Percentiles rank a stretch among this genome's conserved stretches.
Conservation (phyloP, 352 stramenopile genomes). For the Hyaloperonospora arabidopsidis region DNA sequence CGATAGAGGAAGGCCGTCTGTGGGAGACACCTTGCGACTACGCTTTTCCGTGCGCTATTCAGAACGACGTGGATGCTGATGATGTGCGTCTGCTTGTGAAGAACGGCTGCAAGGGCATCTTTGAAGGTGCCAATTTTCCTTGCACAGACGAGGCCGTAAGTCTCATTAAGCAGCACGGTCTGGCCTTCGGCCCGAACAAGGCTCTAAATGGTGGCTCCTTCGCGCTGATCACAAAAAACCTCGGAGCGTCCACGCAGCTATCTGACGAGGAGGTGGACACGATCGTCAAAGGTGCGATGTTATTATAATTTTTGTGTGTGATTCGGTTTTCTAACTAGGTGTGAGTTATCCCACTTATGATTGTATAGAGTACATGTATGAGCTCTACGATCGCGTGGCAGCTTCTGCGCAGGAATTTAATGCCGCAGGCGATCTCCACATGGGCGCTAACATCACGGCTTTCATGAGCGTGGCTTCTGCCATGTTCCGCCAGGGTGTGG, state of each 20-base stretch:
- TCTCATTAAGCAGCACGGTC: conserved; percentile 75
- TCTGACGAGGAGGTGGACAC: conserved; percentile 54
- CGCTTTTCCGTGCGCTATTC: conserved; percentile 92
- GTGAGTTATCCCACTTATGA: conserved; percentile 1
- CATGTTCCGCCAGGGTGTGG: conserved; percentile 95
- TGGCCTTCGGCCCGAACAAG: conserved; percentile 84
- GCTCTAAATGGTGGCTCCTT: conserved; percentile 73
- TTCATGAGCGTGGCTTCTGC: conserved; percentile 95
- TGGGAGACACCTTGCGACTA: conserved; percentile 93
- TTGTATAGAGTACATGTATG: conserved; percentile 68
- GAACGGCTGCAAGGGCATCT: conserved; percentile 85
- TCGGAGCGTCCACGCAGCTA: conserved; percentile 45
- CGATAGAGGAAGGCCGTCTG: conserved; percentile 58
- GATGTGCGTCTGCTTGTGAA: conserved; percentile 67
- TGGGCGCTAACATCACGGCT: conserved; percentile 93
- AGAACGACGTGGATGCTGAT: conserved; percentile 88
- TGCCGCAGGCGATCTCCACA: conserved; percentile 62
- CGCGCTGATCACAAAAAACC: conserved; percentile 54
- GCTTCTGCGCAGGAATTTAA: conserved; percentile 74
- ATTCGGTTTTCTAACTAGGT: conserved; percentile 5
- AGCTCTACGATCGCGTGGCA: conserved; percentile 62
- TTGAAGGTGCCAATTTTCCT: conserved; percentile 82
- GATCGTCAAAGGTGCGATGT: conserved; percentile 55
- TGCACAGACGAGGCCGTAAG: conserved; percentile 73
- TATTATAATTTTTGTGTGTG: neutral